A percentile compares a stretch with the other conserved stretches of the same genome.
phyloP scores from a whole-genome alignment of 176 grass and related monocot genomes.

The Zoysia japonica region DNA sequence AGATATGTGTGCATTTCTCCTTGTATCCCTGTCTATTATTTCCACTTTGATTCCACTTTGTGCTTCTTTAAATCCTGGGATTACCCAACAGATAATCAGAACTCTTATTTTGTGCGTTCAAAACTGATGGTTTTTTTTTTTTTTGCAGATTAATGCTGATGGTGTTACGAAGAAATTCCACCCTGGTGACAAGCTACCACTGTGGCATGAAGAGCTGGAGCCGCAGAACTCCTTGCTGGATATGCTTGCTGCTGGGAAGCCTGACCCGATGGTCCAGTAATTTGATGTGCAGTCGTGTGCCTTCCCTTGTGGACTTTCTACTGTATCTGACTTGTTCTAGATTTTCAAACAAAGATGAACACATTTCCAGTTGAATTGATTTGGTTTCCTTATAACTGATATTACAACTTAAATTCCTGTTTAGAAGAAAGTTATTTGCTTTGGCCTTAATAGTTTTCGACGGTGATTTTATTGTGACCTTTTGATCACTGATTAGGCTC shows the following conservation, averaged over 20 bases:
- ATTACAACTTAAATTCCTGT: not conserved
- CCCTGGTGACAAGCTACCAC: constrained; percentile 65
- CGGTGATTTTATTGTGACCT: not conserved
- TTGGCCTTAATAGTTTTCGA: not conserved
- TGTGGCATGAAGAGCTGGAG: constrained; percentile 91
- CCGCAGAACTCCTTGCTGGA: constrained; percentile 79
- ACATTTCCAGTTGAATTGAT: constrained; percentile 8
- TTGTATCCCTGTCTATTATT: no score
- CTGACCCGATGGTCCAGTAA: constrained; percentile 80
- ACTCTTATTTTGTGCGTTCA: not conserved
- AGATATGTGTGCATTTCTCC: not conserved
- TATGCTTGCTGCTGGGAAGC: constrained; percentile 60
- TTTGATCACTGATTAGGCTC: not conserved
- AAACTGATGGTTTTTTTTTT: constrained; percentile 10
- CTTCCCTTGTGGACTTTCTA: not conserved
- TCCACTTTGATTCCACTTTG: not conserved
- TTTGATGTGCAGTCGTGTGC: not conserved
- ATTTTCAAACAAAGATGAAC: constrained; percentile 25
- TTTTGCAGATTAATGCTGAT: constrained; percentile 61
- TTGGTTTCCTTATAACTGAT: not conserved
- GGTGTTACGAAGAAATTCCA: constrained; percentile 84
- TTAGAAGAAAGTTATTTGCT: not conserved
- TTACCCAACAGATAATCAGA: not conserved
- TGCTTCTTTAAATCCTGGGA: not conserved
- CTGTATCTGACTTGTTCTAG: constrained; percentile 38